phyloP scores from a whole-genome alignment of 371 early-diverging fungal species.

The Fennellomyces sp. region DNA sequence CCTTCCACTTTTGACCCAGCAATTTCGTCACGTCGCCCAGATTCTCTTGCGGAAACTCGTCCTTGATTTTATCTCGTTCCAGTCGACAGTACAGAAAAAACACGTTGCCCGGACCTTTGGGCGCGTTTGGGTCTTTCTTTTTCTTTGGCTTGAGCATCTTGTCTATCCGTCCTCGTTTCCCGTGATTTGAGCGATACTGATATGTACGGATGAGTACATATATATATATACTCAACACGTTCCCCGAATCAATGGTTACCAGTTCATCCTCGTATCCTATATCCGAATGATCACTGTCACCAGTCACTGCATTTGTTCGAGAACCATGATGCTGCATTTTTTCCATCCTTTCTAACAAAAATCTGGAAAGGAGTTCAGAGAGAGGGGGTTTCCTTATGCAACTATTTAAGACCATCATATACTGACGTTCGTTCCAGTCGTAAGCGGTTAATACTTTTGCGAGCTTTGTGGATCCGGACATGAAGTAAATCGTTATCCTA shows the following conservation, averaged over 20 bases:
- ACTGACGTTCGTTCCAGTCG: constrained; percentile 50
- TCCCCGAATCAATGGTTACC: neutral
- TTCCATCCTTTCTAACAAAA: constrained; percentile 36
- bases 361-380: neutral
- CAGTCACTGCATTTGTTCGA: neutral
- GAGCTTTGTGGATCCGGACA: constrained; percentile 42
- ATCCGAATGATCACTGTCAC: constrained; percentile 30
- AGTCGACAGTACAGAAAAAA: constrained; percentile 65
- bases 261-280: constrained; percentile 24
- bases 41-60: constrained; percentile 55
- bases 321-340: constrained; percentile 2
- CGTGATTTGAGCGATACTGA: neutral
- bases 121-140: constrained; percentile 70
- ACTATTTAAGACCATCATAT: constrained; percentile 10
- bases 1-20: constrained; percentile 56
- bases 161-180: constrained; percentile 10
- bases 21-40: constrained; percentile 55
- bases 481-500: constrained; percentile 52
- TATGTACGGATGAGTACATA: neutral
- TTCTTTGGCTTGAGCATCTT: constrained; percentile 32
- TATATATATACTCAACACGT: neutral
- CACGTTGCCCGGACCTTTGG: constrained; percentile 69
- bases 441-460: constrained; percentile 45
- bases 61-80: constrained; percentile 60
- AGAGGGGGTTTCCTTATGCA: constrained; percentile 6